These are phyloP conservation scores for Chaetomiaceae sp. DNA, from an alignment of 2,329 filamentous ascomycete genomes.

Conservation along the genomic window DNA sequence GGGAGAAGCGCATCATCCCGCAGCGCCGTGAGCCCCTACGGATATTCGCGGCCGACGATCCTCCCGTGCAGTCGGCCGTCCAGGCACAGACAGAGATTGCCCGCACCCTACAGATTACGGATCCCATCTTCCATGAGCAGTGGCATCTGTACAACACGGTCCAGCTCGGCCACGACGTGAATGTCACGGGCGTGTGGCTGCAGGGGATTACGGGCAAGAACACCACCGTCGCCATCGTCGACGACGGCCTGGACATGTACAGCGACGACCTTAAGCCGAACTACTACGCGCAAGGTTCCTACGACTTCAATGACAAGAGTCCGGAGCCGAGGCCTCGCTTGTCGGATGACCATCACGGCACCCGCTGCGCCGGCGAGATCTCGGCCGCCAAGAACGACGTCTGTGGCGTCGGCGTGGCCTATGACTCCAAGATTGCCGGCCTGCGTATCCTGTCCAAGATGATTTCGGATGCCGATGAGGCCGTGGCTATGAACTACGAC, in stretches of 20 bases:
- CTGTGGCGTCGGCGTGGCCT: slow-evolving; percentile 93
- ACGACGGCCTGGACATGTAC: slow-evolving; percentile 94
- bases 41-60: slow-evolving; percentile 23
- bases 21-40: slow-evolving; percentile 29
- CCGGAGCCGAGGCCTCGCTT: slow-evolving; percentile 76
- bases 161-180: slow-evolving; percentile 82
- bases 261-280: slow-evolving; percentile 89
- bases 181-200: slow-evolving; percentile 90
- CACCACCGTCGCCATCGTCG: slow-evolving; percentile 85
- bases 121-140: slow-evolving; percentile 89
- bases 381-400: slow-evolving; percentile 86
- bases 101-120: slow-evolving; percentile 63
- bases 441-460: slow-evolving; percentile 87
- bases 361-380: slow-evolving; percentile 90
- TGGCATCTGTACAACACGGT: slow-evolving; percentile 90
- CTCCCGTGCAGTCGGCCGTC: slow-evolving; percentile 40
- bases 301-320: slow-evolving; percentile 86
- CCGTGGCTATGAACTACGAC: slow-evolving; percentile 84
- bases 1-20: slow-evolving; percentile 47
- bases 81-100: slow-evolving; percentile 56
- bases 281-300: slow-evolving; percentile 88
- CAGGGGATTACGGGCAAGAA: slow-evolving; percentile 87
- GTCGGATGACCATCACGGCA: slow-evolving; percentile 82
- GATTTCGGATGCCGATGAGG: slow-evolving; percentile 90
- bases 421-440: slow-evolving; percentile 82